Evolutionary conservation across 352 stramenopile genomes (phyloP).

Genomic region (Lagenidium giganteum): DNA sequence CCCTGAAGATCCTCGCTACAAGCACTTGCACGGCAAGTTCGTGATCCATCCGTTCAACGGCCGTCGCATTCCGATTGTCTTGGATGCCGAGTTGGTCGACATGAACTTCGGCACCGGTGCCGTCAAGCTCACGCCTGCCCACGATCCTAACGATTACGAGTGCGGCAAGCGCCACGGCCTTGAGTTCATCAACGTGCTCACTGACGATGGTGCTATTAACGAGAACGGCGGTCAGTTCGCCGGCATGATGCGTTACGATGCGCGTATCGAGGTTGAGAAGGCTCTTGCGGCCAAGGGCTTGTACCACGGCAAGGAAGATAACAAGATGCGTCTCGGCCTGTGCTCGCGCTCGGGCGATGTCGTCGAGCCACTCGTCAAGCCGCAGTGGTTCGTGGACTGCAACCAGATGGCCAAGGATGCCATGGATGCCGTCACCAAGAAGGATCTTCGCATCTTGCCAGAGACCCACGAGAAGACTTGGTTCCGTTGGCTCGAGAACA

Average conservation of each 20-base stretch:
- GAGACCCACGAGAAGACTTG: slow-evolving; percentile 93
- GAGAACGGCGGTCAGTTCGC: slow-evolving; percentile 86
- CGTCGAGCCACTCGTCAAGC: slow-evolving; percentile 99
- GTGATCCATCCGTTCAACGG: slow-evolving; percentile 98
- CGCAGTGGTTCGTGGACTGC: slow-evolving; percentile 97
- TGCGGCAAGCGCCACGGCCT: slow-evolving; percentile 96
- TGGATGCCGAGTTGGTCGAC: slow-evolving; percentile 95
- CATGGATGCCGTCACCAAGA: slow-evolving; percentile 76
- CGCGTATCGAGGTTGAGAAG: slow-evolving; percentile 86
- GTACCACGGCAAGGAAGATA: slow-evolving; percentile 95
- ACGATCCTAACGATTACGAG: slow-evolving; percentile 99
- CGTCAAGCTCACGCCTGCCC: slow-evolving; percentile 99
- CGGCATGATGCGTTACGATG: slow-evolving; percentile 88
- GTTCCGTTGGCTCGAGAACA: slow-evolving; percentile 98
- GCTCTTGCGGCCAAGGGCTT: slow-evolving; percentile 92
- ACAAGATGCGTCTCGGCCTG: slow-evolving; percentile 98
- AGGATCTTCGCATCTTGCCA: slow-evolving; percentile 78
- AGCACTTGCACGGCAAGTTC: slow-evolving; percentile 97
- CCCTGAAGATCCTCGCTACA: slow-evolving; percentile 98
- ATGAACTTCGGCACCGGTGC: slow-evolving; percentile 98
- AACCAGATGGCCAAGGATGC: slow-evolving; percentile 82
- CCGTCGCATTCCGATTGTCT: slow-evolving; percentile 96
- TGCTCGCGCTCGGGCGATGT: slow-evolving; percentile 98
- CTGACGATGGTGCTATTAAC: slow-evolving; percentile 96
- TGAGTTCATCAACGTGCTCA: slow-evolving; percentile 97